Evolutionary conservation across 2,329 filamentous ascomycete genomes (phyloP).

Genomic region (Emmonsia crescens): DNA sequence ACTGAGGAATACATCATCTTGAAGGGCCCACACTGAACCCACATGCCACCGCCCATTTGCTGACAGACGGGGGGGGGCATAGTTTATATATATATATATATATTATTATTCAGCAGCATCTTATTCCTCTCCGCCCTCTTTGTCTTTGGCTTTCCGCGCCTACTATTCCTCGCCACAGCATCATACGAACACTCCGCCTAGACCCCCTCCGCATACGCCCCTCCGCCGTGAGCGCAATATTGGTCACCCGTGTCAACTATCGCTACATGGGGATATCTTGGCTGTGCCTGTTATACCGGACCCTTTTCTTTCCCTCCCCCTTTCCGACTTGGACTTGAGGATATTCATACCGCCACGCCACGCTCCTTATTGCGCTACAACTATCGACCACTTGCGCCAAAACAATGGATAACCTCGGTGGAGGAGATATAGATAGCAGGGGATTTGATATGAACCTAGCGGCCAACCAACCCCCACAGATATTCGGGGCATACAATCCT

Average conservation of each 20-base stretch:
- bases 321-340: background rate
- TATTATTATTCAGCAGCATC: background rate
- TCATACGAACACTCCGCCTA: background rate
- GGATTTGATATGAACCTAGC: constrained; percentile 43
- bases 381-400: background rate
- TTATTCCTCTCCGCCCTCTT: background rate
- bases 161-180: background rate
- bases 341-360: background rate
- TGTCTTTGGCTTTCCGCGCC: background rate
- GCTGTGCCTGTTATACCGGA: too few species aligned
- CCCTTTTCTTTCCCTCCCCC: background rate
- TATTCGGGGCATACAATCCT: constrained; percentile 53
- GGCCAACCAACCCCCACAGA: constrained; percentile 53
- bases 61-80: background rate
- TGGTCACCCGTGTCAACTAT: background rate
- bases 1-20: background rate
- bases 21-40: background rate
- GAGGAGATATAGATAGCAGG: constrained; percentile 28
- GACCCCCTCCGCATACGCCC: background rate
- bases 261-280: background rate
- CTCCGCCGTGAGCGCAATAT: background rate
- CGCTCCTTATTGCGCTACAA: background rate
- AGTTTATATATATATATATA: background rate
- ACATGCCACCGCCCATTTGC: background rate
- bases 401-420: constrained; percentile 14